Conservation (phyloP, 2,329 filamentous ascomycete species). For the Cyphellophora attinorum region DNA sequence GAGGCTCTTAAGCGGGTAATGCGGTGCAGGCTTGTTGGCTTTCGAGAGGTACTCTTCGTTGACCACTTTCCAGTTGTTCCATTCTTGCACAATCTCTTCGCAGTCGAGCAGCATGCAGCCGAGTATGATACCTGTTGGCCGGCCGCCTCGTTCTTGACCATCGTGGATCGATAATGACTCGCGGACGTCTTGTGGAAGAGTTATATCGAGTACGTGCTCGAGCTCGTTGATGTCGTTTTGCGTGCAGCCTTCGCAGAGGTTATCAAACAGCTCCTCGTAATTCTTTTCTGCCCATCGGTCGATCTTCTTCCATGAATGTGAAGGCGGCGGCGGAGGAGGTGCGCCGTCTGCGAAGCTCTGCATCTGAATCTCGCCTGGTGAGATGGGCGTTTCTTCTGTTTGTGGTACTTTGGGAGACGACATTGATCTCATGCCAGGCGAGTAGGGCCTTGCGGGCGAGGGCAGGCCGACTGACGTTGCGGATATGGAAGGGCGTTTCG, state of each 20-base stretch:
- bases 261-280: constrained; percentile 88
- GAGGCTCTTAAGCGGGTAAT: constrained; percentile 61
- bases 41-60: constrained; percentile 77
- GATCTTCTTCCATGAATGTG: constrained; percentile 89
- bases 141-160: constrained; percentile 89
- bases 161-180: constrained; percentile 88
- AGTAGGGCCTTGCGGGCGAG: constrained; percentile 64
- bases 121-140: constrained; percentile 86
- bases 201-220: constrained; percentile 91
- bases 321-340: constrained; percentile 77
- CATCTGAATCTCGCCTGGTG: constrained; percentile 83
- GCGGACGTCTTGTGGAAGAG: constrained; percentile 82
- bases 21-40: constrained; percentile 44
- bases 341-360: constrained; percentile 88
- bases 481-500: constrained; percentile 41
- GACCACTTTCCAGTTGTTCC: constrained; percentile 90
- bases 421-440: constrained; percentile 77
- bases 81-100: constrained; percentile 96
- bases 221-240: constrained; percentile 93
- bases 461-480: constrained; percentile 45
- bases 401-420: constrained; percentile 15
- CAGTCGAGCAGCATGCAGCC: constrained; percentile 93
- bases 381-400: constrained; percentile 31
- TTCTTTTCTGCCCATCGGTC: constrained; percentile 90
- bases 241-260: constrained; percentile 85